Base-by-base conservation (phyloP, 1,139 yeast species). In the Saccharomycopsis hybrid region DNA sequence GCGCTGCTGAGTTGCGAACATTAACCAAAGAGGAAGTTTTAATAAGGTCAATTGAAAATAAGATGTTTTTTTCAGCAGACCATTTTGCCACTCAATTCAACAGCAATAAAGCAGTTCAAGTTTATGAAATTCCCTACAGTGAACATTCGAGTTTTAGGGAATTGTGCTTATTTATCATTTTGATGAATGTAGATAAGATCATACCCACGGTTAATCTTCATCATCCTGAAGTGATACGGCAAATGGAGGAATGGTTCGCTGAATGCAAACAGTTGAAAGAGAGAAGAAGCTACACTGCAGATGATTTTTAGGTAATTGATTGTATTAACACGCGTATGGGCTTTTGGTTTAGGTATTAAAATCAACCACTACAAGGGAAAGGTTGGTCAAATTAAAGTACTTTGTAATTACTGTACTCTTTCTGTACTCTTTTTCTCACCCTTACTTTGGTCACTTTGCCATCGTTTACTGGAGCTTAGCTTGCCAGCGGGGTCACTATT, bases 71-170 rank as follows among this genome's bases (percentile, higher is more conserved):
- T 48, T 56, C 56, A 13, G 46, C 55, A 8, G 49, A 54, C 2
- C 57, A 61, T 48, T 59, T 72, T 43, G 54, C 56, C 42, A 53
- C 54, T 44, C 73, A 72, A 41, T 68, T 62, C 55, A 64, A 62
- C 42, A 54, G 54, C 5, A 56, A 59, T 41, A 53, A 59, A 45
- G 58, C 61, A 40, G 58, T 69, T 54, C 74, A 82, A 48, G 68
- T 80, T 1, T 81, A 81, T 59, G 67, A 78, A 36, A 74, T 90
- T 0, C 97, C 97, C 0, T 92, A 92, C 61, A 84, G 95, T 59
- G 98, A 92, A 62, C 98, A 92, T 66, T 88, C 96, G 11, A 86
- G 95, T 48, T 90, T 81, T 60, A 69, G 85, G 44, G 97, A 92
- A 60, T 70, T 92, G 46, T 72, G 82, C 5, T 73, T 75, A 55